Evolutionary conservation across 345 rosid species (phyloP), one percentile per base, ranked within the genome.

Genomic region (Firmiana major): DNA sequence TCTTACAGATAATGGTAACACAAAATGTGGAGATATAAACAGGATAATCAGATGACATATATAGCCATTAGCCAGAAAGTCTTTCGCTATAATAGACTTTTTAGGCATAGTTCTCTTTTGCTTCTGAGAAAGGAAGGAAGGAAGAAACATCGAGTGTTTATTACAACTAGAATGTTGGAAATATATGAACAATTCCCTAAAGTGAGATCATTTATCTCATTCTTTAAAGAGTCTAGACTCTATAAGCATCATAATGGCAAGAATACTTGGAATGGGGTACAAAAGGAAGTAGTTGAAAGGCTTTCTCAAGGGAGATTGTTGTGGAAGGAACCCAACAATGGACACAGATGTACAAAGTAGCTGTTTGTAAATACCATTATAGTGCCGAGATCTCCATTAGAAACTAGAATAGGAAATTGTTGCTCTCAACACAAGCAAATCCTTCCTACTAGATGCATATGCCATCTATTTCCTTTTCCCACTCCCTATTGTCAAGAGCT

Each of bases 401-500:
- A 58, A 42, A 55, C 16, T 11, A 54, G 53, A 46, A 9, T 9
- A n/a, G 2, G 63, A n/a, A 40, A n/a, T 17, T 34, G 8, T 63
- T 9, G 3, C 57, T 34, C 73, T 63, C 4, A 5, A 72, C 31
- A 42, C 64, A 76, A 24, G 64, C 22, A 67, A 67, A 51, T 36
- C 64, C 79, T 68, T 66, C 81, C 43, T 63, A 57, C 57, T 34
- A 34, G 43, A 71, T 69, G 63, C 31, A 31, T 78, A 46, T 22
- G 12, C 22, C 17, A 9, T 64, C 84, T 85, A 88, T 80, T 86
- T 88, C 79, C 87, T 81, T 79, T 86, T 88, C 24, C 86, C 85
- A 12, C 86, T 54, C 74, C 91, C 89, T 13, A 92, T 80, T 45
- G 94, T 82, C 49, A 94, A 87, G 54, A 90, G 87, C 84, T 95